Evolutionary conservation across 805 yeast genomes (phyloP).

Genomic region (Tetrapisispora phaffii): DNA sequence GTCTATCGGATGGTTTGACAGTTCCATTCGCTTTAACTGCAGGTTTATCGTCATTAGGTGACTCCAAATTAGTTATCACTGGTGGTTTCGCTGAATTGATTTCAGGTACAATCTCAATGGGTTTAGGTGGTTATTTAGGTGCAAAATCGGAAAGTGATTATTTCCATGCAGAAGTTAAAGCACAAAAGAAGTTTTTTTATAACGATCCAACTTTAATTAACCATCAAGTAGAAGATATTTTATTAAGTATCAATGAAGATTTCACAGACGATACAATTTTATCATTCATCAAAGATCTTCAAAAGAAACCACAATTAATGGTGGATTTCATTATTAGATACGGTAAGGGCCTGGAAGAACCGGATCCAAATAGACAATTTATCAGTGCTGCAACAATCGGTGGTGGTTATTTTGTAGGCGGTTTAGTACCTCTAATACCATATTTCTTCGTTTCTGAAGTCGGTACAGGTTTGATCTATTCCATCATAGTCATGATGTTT

Average conservation of each 20-base stretch:
- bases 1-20: constrained; percentile 87
- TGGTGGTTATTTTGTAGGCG: constrained; percentile 82
- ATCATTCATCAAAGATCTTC: constrained; percentile 66
- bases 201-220: constrained; percentile 54
- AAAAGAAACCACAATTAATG: constrained; percentile 64
- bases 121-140: constrained; percentile 90
- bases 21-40: constrained; percentile 97
- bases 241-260: constrained; percentile 52
- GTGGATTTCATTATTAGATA: constrained; percentile 77
- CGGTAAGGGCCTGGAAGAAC: constrained; percentile 87
- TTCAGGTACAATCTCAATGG: constrained; percentile 95
- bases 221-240: constrained; percentile 70
- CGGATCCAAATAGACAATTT: constrained; percentile 85
- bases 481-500: constrained; percentile 73
- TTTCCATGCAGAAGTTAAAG: constrained; percentile 57
- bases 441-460: constrained; percentile 76
- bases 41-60: constrained; percentile 82
- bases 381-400: constrained; percentile 87
- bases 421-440: constrained; percentile 81
- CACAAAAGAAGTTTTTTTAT: constrained; percentile 59
- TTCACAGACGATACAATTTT: constrained; percentile 60
- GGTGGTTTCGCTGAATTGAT: constrained; percentile 97
- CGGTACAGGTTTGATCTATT: constrained; percentile 59
- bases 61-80: constrained; percentile 78
- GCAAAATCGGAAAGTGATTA: constrained; percentile 80